phyloP scores from a whole-genome alignment of 148 eudicot genomes.

The Chenopodium berlandieri region DNA sequence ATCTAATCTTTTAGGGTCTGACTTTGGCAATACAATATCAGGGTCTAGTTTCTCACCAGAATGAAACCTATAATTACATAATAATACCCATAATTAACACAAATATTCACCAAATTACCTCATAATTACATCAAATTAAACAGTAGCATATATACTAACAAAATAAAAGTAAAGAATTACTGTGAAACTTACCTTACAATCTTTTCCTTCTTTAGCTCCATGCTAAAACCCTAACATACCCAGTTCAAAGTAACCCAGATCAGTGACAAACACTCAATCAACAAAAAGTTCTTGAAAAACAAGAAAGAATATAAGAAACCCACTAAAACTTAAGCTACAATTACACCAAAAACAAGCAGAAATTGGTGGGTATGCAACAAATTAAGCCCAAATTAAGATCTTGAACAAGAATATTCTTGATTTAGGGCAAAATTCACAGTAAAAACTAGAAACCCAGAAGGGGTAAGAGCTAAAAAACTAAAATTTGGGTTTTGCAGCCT shows the following conservation, averaged over 20 bases:
- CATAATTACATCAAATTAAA: constrained; percentile 8
- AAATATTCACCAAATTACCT: constrained; percentile 3
- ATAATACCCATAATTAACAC: constrained; percentile 6
- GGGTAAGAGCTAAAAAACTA: no score
- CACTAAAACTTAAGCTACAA: constrained; percentile 2
- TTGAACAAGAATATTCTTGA: background rate
- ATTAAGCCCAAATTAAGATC: constrained; percentile 17
- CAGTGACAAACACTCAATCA: constrained; percentile 5
- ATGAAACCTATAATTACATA: constrained; percentile 54
- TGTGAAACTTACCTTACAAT: constrained; percentile 50
- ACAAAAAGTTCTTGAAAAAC: constrained; percentile 3
- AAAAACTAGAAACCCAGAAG: background rate
- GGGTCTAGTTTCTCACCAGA: constrained; percentile 61
- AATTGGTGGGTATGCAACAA: background rate
- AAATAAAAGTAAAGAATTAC: background rate
- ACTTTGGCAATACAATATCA: constrained; percentile 45
- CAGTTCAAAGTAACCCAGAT: constrained; percentile 21
- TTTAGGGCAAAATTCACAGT: background rate
- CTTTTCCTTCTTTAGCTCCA: constrained; percentile 75
- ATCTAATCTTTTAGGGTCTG: constrained; percentile 42
- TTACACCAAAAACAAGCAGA: constrained; percentile 2
- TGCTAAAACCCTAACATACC: constrained; percentile 31
- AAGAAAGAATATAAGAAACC: constrained; percentile 3
- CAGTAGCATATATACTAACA: background rate
- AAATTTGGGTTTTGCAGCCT: background rate